Conservation (phyloP, 192 early-diverging fungal genomes). For the Physocladia obscura region DNA sequence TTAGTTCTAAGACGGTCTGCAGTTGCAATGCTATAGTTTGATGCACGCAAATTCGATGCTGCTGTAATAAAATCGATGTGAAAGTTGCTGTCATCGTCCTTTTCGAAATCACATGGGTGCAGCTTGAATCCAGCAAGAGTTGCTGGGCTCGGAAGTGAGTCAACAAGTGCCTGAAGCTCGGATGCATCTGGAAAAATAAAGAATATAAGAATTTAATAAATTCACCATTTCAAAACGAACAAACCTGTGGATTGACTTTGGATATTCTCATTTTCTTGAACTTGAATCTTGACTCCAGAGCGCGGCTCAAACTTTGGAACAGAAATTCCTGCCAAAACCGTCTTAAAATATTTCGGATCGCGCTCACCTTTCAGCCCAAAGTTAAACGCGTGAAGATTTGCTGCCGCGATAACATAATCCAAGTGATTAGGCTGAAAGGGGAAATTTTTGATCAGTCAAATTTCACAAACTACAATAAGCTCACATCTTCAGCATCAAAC, state of each 20-base stretch:
- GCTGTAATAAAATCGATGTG: slow-evolving; percentile 99
- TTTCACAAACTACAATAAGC: slow-evolving; percentile 12
- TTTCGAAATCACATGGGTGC: slow-evolving; percentile 93
- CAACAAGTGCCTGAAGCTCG: slow-evolving; percentile 67
- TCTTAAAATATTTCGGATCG: slow-evolving; percentile 71
- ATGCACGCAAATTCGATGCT: slow-evolving; percentile 92
- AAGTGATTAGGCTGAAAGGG: slow-evolving; percentile 68
- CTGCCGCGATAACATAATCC: slow-evolving; percentile 86
- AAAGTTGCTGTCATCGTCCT: slow-evolving; percentile 99
- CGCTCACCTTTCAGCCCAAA: slow-evolving; percentile 82
- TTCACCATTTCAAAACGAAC: slow-evolving; percentile 10
- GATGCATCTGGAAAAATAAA: slow-evolving; percentile 23
- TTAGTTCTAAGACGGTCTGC: slow-evolving; percentile 90
- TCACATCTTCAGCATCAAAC: slow-evolving; percentile 77
- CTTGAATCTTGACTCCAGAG: slow-evolving; percentile 94
- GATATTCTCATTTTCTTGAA: slow-evolving; percentile 80
- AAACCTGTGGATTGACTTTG: slow-evolving; percentile 47
- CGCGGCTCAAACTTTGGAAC: slow-evolving; percentile 87
- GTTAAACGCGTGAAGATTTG: slow-evolving; percentile 95
- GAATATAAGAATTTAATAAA: neutral
- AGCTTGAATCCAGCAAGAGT: slow-evolving; percentile 81
- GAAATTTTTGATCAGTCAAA: neutral
- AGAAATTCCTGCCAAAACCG: slow-evolving; percentile 54
- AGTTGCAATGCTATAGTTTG: slow-evolving; percentile 77
- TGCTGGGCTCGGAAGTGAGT: slow-evolving; percentile 74